Conservation (phyloP, 1,139 yeast species). For the Geotrichum restrictum region DNA sequence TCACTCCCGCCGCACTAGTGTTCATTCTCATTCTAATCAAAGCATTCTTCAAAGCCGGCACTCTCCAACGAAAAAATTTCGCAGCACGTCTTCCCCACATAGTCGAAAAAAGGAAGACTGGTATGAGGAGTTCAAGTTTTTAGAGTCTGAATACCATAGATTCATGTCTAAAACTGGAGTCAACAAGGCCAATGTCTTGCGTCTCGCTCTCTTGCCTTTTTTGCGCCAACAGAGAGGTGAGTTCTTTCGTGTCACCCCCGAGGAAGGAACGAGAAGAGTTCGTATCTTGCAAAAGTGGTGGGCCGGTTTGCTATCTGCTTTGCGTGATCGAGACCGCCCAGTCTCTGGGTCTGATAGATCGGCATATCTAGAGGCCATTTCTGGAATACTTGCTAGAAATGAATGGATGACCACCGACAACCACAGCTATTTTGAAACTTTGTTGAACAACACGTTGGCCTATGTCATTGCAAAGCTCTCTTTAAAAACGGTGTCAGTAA, state of each 20-base stretch:
- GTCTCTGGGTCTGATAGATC: slow-evolving; percentile 55
- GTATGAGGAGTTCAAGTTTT: slow-evolving; percentile 27
- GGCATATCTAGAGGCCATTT: slow-evolving; percentile 70
- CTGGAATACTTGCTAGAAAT: slow-evolving; percentile 57
- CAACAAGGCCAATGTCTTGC: slow-evolving; percentile 59
- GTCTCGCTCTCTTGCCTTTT: slow-evolving; percentile 65
- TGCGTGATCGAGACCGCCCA: slow-evolving; percentile 37
- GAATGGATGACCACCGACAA: slow-evolving; percentile 52
- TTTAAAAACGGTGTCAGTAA: slow-evolving; percentile 53
- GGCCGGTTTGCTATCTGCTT: slow-evolving; percentile 50
- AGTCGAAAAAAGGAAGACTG: slow-evolving; percentile 8
- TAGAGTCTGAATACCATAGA: slow-evolving; percentile 30
- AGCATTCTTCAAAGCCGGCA: slow-evolving; percentile 7
- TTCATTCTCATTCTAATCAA: neutral
- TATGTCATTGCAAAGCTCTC: slow-evolving; percentile 52
- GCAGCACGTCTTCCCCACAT: slow-evolving; percentile 9
- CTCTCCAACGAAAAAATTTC: slow-evolving; percentile 6
- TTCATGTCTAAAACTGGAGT: slow-evolving; percentile 49
- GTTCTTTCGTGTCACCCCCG: slow-evolving; percentile 18
- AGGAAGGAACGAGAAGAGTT: slow-evolving; percentile 27
- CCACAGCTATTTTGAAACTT: slow-evolving; percentile 28
- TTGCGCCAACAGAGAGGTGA: slow-evolving; percentile 42
- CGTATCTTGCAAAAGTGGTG: slow-evolving; percentile 60
- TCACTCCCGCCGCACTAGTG: neutral
- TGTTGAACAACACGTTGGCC: slow-evolving; percentile 52